Evolutionary conservation across 164 flowering plant genomes (phyloP), one percentile per base, ranked within the genome.

Genomic region (Paratinospora sagittata): DNA sequence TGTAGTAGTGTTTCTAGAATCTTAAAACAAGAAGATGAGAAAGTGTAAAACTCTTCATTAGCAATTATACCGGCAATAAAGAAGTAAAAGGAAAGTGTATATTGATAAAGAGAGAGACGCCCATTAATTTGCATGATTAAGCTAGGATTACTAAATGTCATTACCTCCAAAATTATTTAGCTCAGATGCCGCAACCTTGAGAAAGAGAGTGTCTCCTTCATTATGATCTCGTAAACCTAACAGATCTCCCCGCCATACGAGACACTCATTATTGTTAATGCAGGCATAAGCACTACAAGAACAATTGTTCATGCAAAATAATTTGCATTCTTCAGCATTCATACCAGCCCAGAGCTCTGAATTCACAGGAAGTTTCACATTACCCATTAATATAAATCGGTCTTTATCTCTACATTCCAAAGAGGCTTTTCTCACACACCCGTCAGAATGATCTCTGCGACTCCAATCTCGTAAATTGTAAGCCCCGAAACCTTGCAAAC

Each of bases 331-430:
- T 14, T 78, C 26, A 17, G 16, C 2, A 19, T 70, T 64, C 23
- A 3, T 6, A 8, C 23, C 34, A 2, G 17, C 0, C 5, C 43
- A 0, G 9, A 19, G 16, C 13, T 30, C 63, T 62, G 43, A 27
- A 21, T 68, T 9, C 1, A 70, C 68, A 3, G 84, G 81, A 65
- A 79, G 24, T 57, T 82, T 75, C 70, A 77, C 27, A 5, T 0
- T 62, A 6, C 23, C 21, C n/a, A 75, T 52, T 65, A 47, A 60
- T 19, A 67, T 3, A 61, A 80, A 79, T 14, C 62, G 75, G 60
- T 66, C 69, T 10, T 68, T 61, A 8, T 36, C 36, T 27, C 14
- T 34, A 57, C 78, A 72, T 19, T 52, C 37, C 65, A 76, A 30
- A 4, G 34, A 4, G 34, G 34, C 4, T 30, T 4, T 30, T 30